Conservation (phyloP, 208 protist genomes). For the Leishmania guyanensis region DNA sequence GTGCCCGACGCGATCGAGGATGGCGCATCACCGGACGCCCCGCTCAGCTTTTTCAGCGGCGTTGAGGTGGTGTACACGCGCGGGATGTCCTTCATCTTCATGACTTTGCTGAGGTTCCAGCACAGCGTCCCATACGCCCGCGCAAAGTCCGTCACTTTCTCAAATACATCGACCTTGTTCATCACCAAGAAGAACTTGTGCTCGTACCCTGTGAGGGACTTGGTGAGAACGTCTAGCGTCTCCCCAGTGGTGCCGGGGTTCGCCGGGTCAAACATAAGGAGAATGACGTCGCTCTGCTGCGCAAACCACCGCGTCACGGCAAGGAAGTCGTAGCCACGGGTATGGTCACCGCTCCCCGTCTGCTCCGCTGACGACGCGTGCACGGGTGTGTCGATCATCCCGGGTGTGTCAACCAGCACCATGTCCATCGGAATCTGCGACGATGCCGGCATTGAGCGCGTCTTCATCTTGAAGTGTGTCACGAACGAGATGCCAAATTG, state of each 20-base stretch:
- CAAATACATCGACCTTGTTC: constrained; percentile 91
- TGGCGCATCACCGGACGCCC: background rate
- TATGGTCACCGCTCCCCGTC: constrained; percentile 33
- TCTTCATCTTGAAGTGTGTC: constrained; percentile 82
- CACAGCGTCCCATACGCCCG: constrained; percentile 89
- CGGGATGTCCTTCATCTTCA: constrained; percentile 90
- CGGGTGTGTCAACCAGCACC: constrained; percentile 90
- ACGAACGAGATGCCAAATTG: constrained; percentile 81
- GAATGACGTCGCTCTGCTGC: constrained; percentile 84
- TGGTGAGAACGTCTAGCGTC: constrained; percentile 91
- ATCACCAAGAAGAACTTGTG: constrained; percentile 91
- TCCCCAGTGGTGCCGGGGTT: constrained; percentile 92
- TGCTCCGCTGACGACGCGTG: constrained; percentile 44
- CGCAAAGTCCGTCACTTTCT: constrained; percentile 88
- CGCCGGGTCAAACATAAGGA: constrained; percentile 91
- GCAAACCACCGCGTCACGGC: constrained; percentile 88
- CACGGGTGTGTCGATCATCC: constrained; percentile 91
- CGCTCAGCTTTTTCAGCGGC: constrained; percentile 15
- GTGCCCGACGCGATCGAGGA: background rate
- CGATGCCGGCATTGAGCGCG: constrained; percentile 40
- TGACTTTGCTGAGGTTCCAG: constrained; percentile 93
- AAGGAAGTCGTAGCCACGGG: constrained; percentile 90
- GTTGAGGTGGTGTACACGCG: constrained; percentile 91
- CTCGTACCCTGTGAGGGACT: constrained; percentile 78
- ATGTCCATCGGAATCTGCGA: constrained; percentile 62